Evolutionary conservation across 192 early-diverging fungal species (phyloP).

Genomic region (Backusella tuberculispora): DNA sequence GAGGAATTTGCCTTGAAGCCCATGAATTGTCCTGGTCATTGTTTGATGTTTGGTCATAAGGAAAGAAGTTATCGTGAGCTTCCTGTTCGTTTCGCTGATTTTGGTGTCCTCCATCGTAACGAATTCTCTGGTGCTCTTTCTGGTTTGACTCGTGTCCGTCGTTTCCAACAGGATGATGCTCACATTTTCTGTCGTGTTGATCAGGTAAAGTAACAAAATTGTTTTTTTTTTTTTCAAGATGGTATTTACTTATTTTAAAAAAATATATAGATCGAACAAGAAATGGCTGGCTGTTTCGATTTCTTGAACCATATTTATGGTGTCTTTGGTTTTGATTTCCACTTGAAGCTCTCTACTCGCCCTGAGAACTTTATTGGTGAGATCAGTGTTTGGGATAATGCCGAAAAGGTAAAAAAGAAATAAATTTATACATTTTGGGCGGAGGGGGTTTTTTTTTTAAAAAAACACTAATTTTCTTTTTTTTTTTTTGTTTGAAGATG

Average conservation of each 20-base stretch:
- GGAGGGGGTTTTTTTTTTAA: too few species aligned
- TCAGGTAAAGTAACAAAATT: slow-evolving; percentile 61
- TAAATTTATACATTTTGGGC: background rate
- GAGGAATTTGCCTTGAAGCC: slow-evolving; percentile 98
- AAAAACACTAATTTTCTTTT: background rate
- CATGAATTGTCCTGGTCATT: slow-evolving; percentile 99
- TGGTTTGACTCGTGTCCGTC: slow-evolving; percentile 94
- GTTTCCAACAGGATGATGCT: slow-evolving; percentile 99
- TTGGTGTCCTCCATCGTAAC: slow-evolving; percentile 96
- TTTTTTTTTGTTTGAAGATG: slow-evolving; percentile 36
- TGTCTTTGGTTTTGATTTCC: slow-evolving; percentile 94
- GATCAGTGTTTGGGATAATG: slow-evolving; percentile 88
- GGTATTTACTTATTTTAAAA: slow-evolving; percentile 31
- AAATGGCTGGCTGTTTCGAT: slow-evolving; percentile 86
- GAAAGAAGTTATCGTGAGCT: slow-evolving; percentile 96
- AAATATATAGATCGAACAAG: slow-evolving; percentile 60
- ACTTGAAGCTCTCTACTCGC: slow-evolving; percentile 91
- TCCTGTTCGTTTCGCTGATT: slow-evolving; percentile 94
- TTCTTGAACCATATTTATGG: slow-evolving; percentile 92
- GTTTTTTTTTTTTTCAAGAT: too few species aligned
- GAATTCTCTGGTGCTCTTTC: slow-evolving; percentile 92
- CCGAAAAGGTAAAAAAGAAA: slow-evolving; percentile 66
- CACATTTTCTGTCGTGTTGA: slow-evolving; percentile 95
- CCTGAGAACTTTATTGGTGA: slow-evolving; percentile 96
- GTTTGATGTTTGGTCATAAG: slow-evolving; percentile 92